Evolutionary conservation across 345 rosid genomes (phyloP), one percentile per base, ranked within the genome.

Genomic region (Microcos paniculata): DNA sequence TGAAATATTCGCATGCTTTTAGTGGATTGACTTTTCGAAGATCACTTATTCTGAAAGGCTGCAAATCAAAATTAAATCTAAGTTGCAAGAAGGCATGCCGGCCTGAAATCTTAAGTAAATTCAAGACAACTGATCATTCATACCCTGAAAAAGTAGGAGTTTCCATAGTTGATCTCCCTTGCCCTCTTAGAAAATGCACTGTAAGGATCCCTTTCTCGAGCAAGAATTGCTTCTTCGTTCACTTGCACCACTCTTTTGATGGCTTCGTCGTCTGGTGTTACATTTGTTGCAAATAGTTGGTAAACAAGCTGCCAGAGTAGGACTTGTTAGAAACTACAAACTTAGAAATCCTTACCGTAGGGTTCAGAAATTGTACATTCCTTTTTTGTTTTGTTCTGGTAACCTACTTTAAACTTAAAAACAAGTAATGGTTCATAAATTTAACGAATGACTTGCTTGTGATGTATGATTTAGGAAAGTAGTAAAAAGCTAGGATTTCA

Each of bases 71-170:
- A 71, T 11, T 19, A 26, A 12, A 80, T 43, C 1, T 69, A 51
- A 49, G 62, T 66, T 45, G 56, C 67, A 11, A 79, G 65, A 30
- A 0, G 52, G 72, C n/a, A 65, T 21, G 45, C 16, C 69, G 30
- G 59, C 71, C 62, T 70, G 59, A 70, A 55, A 61, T 43, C 33
- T 56, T 58, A 40, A 78, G n/a, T 23, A 57, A 69, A 14, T 62
- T 64, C 58, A 69, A 71, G 67, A 45, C 38, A 46, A 70, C 77
- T 45, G 55, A 71, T 65, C 14, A 73, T 48, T 45, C 69, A 43
- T 88, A 92, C 98, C 90, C 94, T 89, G 74, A 92, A 94, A 82
- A 92, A 90, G 59, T 90, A 90, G n/a, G 98, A 91, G 71, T 91
- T 89, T 78, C 98, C 98, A 79, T 91, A 89, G 75, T 90, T 90